These are phyloP conservation scores for Auriscalpium vulgare DNA, from an alignment of 768 basidiomycete genomes.

Conservation along the genomic window DNA sequence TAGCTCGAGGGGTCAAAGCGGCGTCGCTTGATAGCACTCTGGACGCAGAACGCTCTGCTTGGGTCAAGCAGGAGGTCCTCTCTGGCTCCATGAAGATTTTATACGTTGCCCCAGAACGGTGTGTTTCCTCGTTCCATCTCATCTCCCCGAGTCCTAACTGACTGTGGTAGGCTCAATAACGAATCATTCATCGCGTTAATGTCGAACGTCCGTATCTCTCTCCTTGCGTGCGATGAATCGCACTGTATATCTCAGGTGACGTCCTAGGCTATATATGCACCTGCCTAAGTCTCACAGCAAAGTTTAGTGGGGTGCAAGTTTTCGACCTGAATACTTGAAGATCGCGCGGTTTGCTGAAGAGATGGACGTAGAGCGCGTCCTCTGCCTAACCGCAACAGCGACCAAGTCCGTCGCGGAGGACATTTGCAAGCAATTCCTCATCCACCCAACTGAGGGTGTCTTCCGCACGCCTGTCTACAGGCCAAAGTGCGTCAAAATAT, in stretches of 20 bases:
- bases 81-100: conserved; percentile 36
- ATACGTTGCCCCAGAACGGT: conserved; percentile 41
- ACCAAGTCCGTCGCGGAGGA: conserved; percentile 34
- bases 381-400: conserved; percentile 40
- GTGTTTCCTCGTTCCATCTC: neutral
- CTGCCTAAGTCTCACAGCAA: neutral
- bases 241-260: conserved; percentile 38
- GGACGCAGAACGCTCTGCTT: conserved; percentile 21
- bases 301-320: conserved; percentile 34
- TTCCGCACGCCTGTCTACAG: conserved; percentile 39
- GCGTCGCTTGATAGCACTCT: conserved; percentile 34
- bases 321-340: conserved; percentile 32
- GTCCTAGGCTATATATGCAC: neutral
- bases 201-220: conserved; percentile 31
- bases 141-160: neutral
- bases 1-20: conserved; percentile 27
- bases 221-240: conserved; percentile 43
- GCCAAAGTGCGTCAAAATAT: conserved; percentile 27
- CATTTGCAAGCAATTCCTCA: conserved; percentile 37
- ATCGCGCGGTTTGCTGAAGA: conserved; percentile 42
- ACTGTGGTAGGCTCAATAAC: conserved; percentile 31
- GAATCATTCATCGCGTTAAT: conserved; percentile 39
- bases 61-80: conserved; percentile 30
- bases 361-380: conserved; percentile 34
- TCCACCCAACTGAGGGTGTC: conserved; percentile 30